phyloP scores from a whole-genome alignment of 202 grass and related monocot genomes.

The Panicum hallii region DNA sequence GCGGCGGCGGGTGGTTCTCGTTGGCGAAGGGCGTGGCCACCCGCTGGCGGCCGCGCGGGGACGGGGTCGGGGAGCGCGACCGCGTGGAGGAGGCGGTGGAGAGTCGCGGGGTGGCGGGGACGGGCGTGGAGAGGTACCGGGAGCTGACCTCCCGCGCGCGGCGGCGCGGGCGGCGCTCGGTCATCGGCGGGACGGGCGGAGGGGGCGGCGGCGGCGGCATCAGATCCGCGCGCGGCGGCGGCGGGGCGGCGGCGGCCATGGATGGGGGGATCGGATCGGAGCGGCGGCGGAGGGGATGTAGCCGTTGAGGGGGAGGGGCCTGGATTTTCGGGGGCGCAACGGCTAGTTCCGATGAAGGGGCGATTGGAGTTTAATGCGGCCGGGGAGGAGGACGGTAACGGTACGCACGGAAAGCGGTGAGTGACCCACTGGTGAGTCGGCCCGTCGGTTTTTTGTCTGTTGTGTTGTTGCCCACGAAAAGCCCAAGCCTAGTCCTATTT shows the following conservation, averaged over 20 bases:
- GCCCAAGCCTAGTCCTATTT: no score
- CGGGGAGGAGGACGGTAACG: not conserved
- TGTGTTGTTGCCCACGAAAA: not conserved
- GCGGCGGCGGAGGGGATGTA: not conserved
- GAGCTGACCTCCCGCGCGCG: constrained; percentile 65
- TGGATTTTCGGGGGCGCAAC: constrained; percentile 22
- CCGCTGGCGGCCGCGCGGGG: constrained; percentile 49
- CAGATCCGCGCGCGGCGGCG: constrained; percentile 10
- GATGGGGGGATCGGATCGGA: constrained; percentile 9
- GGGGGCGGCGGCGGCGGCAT: constrained; percentile 25
- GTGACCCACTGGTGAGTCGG: not conserved
- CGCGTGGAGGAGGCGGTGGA: constrained; percentile 47
- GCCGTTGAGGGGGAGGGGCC: not conserved
- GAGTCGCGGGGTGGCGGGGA: constrained; percentile 37
- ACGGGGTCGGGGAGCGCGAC: constrained; percentile 46
- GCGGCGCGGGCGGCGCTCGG: constrained; percentile 43
- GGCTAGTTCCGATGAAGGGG: constrained; percentile 24
- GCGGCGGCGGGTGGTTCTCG: constrained; percentile 65
- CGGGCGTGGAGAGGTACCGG: constrained; percentile 59
- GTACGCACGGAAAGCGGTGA: not conserved
- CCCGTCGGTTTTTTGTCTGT: not conserved
- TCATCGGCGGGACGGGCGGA: constrained; percentile 9
- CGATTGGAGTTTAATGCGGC: constrained; percentile 1
- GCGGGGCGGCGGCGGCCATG: constrained; percentile 29
- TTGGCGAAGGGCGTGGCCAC: constrained; percentile 63